Evolutionary conservation across 306 rosid genomes (phyloP).

Genomic region (Vigna unguiculata): DNA sequence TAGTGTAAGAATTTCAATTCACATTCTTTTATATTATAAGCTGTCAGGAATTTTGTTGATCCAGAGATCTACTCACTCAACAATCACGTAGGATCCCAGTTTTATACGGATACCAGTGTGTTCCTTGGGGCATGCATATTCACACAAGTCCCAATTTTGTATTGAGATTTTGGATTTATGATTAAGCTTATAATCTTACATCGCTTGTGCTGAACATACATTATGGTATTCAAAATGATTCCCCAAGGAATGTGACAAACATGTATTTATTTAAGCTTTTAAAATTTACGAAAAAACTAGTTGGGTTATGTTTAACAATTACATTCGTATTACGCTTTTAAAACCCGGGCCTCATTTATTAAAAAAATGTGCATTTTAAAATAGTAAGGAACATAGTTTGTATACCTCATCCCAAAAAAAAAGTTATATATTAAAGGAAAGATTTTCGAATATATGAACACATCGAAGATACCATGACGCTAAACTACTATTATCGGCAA

Average conservation of each 20-base stretch:
- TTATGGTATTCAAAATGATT: not conserved
- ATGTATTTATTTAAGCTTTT: not conserved
- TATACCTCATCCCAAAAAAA: not conserved
- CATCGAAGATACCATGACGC: not conserved
- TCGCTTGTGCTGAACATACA: not conserved
- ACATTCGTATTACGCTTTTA: not conserved
- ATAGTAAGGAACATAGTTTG: not conserved
- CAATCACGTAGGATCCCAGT: constrained; percentile 23
- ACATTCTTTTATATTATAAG: constrained; percentile 13
- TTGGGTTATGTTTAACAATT: no score
- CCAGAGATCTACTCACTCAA: constrained; percentile 11
- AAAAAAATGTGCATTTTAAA: not conserved
- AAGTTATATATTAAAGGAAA: not conserved
- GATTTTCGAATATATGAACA: not conserved
- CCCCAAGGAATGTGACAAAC: not conserved
- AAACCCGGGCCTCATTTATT: not conserved
- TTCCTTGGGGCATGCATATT: constrained; percentile 15
- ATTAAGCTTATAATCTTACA: constrained; percentile 1
- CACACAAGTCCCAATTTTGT: constrained; percentile 39
- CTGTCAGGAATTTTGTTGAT: constrained; percentile 19
- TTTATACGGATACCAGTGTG: constrained; percentile 24
- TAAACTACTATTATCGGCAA: not conserved
- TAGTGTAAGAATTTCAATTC: constrained; percentile 23
- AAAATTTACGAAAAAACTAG: no score
- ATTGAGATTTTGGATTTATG: constrained; percentile 11